Base-by-base conservation (phyloP, 2,329 filamentous ascomycete species). In the Pseudocercospora crystallina region DNA sequence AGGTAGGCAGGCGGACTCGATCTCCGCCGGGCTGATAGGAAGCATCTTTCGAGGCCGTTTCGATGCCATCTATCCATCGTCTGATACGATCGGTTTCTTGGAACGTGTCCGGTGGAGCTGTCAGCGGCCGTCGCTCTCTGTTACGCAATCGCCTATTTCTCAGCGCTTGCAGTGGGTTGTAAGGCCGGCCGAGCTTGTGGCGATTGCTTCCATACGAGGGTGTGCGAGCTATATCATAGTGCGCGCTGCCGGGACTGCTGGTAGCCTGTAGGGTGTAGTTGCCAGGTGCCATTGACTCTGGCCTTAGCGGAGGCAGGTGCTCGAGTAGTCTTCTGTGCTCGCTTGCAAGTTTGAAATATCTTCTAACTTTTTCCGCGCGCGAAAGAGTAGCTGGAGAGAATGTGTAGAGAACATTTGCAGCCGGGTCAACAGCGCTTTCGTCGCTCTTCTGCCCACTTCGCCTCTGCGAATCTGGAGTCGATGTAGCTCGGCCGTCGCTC, bases 121-220 rank as follows among this genome's bases (percentile, higher is more conserved):
- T 83, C 31, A 96, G 85, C 0, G 80, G 72, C 58, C 81, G 85
- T 35, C 89, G 82, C 71, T 95, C 89, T 12, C 91, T 81, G 20
- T 86, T 86, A 56, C 94, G 81, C 10, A 94, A 81, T 66, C 91
- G 92, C 41, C 92, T 82, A 65, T 99, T 97, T 14, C 94, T 85
- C 48, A 97, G 87, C 61, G 90, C 90, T 69, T 97, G 94, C 17
- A 99, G 73, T 4, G 92, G 94, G 66, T 99, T 96, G 67, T 97
- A 97, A 2, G 77, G 73, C 45, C 91, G 84, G 4, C 87, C 87
- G 7, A 85, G 60, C n/a, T 51, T 64, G 36, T 69, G 57, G 54
- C 68, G 67, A 53, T 61, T 68, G 58, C 61, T 69, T 26, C 63
- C 63, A 60, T 73, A 43, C 56, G 69, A 68, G 47, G 68, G 53